A percentile compares a stretch with the other conserved stretches of the same genome.
Conservation (phyloP, 805 yeast genomes). For the Suhomyces sp. region DNA sequence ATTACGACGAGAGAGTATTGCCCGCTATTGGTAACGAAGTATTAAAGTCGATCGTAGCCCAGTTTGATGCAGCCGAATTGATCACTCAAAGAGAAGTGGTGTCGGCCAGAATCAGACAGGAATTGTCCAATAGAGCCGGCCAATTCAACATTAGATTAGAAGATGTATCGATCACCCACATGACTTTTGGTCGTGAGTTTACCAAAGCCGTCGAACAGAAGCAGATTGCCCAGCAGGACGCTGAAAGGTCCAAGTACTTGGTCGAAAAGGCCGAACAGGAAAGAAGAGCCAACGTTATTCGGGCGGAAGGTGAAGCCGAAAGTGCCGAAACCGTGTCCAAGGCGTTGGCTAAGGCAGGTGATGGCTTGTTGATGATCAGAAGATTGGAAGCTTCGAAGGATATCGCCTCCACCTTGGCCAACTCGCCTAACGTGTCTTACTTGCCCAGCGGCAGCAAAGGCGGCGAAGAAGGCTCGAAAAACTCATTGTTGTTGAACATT, state of each 20-base stretch:
- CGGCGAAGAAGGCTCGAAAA: slow-evolving; percentile 37
- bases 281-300: slow-evolving; percentile 87
- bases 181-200: slow-evolving; percentile 95
- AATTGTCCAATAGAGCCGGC: slow-evolving; percentile 73
- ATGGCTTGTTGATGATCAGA: slow-evolving; percentile 88
- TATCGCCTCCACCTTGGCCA: slow-evolving; percentile 83
- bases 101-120: slow-evolving; percentile 82
- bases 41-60: slow-evolving; percentile 85
- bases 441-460: slow-evolving; percentile 57
- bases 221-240: slow-evolving; percentile 99
- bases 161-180: slow-evolving; percentile 96
- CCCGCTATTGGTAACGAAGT: slow-evolving; percentile 94
- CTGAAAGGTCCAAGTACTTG: slow-evolving; percentile 90
- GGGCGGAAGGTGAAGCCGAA: slow-evolving; percentile 99
- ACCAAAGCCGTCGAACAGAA: slow-evolving; percentile 98
- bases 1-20: slow-evolving; percentile 90
- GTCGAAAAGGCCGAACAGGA: slow-evolving; percentile 96
- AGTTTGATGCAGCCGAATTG: slow-evolving; percentile 93
- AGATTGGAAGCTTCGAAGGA: slow-evolving; percentile 96
- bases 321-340: slow-evolving; percentile 93
- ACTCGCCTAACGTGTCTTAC: slow-evolving; percentile 82
- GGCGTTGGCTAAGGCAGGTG: slow-evolving; percentile 92
- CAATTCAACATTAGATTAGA: slow-evolving; percentile 91
- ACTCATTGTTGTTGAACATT: slow-evolving; percentile 61
- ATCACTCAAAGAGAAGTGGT: slow-evolving; percentile 97